These are phyloP conservation scores for Physaria fendleri DNA, from an alignment of 345 rosid genomes.

Conservation along the genomic window DNA sequence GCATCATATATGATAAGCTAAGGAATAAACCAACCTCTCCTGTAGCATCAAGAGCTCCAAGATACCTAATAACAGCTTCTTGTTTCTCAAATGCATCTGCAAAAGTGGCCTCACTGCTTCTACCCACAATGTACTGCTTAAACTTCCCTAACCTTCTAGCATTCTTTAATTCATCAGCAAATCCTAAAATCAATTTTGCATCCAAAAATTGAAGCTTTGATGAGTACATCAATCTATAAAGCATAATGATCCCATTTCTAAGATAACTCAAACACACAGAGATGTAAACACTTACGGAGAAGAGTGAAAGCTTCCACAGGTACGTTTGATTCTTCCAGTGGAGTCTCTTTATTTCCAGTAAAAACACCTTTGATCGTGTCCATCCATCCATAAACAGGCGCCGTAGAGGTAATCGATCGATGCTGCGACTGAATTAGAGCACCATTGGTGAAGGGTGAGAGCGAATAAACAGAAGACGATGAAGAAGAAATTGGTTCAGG, in stretches of 20 bases:
- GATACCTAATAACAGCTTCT: conserved; percentile 67
- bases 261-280: background rate
- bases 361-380: conserved; percentile 75
- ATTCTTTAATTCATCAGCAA: conserved; percentile 72
- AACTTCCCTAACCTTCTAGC: conserved; percentile 64
- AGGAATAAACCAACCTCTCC: conserved; percentile 69
- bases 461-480: conserved; percentile 2
- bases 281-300: conserved; percentile 39
- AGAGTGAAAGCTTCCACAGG: conserved; percentile 63
- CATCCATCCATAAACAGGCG: conserved; percentile 59
- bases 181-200: conserved; percentile 32
- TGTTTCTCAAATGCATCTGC: conserved; percentile 74
- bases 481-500: background rate
- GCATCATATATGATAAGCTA: no score
- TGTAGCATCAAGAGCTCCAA: conserved; percentile 57
- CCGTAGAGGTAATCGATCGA: conserved; percentile 51
- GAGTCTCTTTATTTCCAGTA: conserved; percentile 53
- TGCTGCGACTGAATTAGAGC: conserved; percentile 28
- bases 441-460: conserved; percentile 11
- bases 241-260: background rate
- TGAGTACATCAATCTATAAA: background rate
- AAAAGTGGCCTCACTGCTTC: conserved; percentile 85
- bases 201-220: background rate
- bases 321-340: conserved; percentile 32
- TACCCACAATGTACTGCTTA: conserved; percentile 70